A percentile compares a stretch with the other conserved stretches of the same genome.
Evolutionary conservation across 306 rosid genomes (phyloP).

Genomic region (Cucumis hystrix): DNA sequence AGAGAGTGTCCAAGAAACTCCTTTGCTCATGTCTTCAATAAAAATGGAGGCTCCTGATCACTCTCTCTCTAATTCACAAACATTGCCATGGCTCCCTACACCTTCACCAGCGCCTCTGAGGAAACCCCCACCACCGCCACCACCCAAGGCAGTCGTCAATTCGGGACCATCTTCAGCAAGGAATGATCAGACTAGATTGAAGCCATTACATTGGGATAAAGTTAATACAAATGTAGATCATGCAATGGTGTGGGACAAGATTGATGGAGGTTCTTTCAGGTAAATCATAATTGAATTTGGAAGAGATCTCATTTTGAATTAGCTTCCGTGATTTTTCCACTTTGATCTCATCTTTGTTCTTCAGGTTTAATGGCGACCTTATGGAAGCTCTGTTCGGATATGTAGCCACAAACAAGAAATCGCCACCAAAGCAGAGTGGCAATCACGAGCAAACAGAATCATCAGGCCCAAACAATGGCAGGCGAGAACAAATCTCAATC

Average conservation of each 20-base stretch:
- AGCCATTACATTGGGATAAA: slow-evolving; percentile 93
- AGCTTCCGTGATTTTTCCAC: not conserved
- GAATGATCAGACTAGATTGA: slow-evolving; percentile 27
- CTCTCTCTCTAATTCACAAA: slow-evolving; percentile 7
- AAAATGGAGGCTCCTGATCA: slow-evolving; percentile 16
- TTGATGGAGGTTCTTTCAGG: slow-evolving; percentile 72
- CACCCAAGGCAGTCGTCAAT: not conserved
- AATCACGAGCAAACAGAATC: slow-evolving; percentile 5
- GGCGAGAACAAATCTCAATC: slow-evolving; percentile 46
- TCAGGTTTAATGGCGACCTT: slow-evolving; percentile 67
- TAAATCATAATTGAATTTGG: slow-evolving; percentile 8
- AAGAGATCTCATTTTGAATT: not conserved
- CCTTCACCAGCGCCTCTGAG: not conserved
- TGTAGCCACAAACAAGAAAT: slow-evolving; percentile 17
- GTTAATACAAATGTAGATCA: slow-evolving; percentile 65
- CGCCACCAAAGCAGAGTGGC: slow-evolving; percentile 19
- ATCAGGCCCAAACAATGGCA: slow-evolving; percentile 13
- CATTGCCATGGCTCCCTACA: not conserved
- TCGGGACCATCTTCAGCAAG: not conserved
- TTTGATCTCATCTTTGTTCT: not conserved
- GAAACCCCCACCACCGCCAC: slow-evolving; percentile 16
- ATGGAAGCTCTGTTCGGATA: slow-evolving; percentile 77
- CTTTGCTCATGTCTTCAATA: slow-evolving; percentile 44
- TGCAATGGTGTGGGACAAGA: slow-evolving; percentile 74
- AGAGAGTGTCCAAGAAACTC: slow-evolving; percentile 26